phyloP scores from a whole-genome alignment of 2,329 filamentous ascomycete species.

The Furcasterigmium furcatum region DNA sequence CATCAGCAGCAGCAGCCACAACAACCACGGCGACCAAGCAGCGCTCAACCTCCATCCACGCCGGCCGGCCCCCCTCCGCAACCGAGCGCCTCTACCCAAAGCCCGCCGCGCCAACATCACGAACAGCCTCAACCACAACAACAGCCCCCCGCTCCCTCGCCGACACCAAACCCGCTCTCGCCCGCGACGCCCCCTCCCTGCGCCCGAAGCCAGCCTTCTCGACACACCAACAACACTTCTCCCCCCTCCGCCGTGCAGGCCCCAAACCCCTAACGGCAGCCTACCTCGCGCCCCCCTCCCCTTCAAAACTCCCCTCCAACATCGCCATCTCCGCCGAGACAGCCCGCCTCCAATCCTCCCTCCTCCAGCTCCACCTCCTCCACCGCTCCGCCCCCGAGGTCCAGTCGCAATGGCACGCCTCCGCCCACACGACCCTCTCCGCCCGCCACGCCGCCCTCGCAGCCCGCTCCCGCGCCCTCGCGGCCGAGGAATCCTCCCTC shows the following conservation, averaged over 20 bases:
- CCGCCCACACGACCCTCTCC: constrained; percentile 47
- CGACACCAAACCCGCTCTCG: background rate
- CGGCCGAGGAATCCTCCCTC: constrained; percentile 34
- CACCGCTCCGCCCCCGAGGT: constrained; percentile 50
- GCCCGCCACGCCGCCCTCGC: constrained; percentile 38
- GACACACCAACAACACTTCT: constrained; percentile 65
- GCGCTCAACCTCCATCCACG: constrained; percentile 1
- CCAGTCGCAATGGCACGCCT: constrained; percentile 49
- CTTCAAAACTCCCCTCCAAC: constrained; percentile 59
- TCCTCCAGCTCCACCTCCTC: constrained; percentile 63
- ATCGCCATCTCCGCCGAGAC: constrained; percentile 57
- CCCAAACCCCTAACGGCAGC: constrained; percentile 60
- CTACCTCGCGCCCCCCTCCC: constrained; percentile 56
- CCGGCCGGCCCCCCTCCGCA: constrained; percentile 1
- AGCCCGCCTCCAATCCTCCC: constrained; percentile 57
- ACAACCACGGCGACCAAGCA: constrained; percentile 1
- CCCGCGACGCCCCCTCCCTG: constrained; percentile 24
- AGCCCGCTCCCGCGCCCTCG: constrained; percentile 26
- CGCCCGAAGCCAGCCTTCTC: constrained; percentile 50
- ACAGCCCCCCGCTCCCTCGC: background rate
- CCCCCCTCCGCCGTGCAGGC: constrained; percentile 56
- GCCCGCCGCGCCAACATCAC: constrained; percentile 8
- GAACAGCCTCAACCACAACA: constrained; percentile 11
- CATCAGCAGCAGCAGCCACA: constrained; percentile 6
- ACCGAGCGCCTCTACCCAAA: constrained; percentile 4